Conservation (phyloP, 768 basidiomycete genomes). For the Pleurotus djamor region DNA sequence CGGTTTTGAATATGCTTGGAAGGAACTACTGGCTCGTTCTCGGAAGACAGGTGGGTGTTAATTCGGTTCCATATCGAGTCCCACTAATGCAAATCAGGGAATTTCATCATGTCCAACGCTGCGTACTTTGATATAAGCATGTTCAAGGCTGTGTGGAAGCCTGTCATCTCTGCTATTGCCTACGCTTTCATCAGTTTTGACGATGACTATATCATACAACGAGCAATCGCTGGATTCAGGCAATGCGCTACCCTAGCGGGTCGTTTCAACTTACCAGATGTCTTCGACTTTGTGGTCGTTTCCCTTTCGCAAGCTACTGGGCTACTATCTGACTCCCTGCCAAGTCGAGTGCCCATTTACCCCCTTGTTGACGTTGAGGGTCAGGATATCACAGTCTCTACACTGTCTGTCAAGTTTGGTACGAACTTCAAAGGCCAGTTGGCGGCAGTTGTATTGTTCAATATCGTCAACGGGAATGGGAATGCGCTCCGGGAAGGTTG, state of each 20-base stretch:
- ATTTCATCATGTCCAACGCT: slow-evolving; percentile 77
- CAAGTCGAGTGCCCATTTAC: slow-evolving; percentile 75
- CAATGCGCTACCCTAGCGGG: slow-evolving; percentile 94
- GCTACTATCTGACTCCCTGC: slow-evolving; percentile 72
- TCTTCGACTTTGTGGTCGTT: slow-evolving; percentile 94
- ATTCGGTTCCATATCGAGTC: not conserved
- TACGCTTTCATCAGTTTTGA: slow-evolving; percentile 96
- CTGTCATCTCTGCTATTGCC: slow-evolving; percentile 90
- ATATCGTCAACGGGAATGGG: slow-evolving; percentile 95
- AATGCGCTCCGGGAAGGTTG: slow-evolving; percentile 94
- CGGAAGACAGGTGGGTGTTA: slow-evolving; percentile 67
- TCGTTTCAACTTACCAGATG: slow-evolving; percentile 86
- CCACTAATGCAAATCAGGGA: slow-evolving; percentile 34
- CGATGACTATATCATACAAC: slow-evolving; percentile 95
- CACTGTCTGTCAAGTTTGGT: slow-evolving; percentile 90
- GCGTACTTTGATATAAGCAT: slow-evolving; percentile 84
- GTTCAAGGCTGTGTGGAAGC: slow-evolving; percentile 93
- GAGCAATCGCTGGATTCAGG: slow-evolving; percentile 92
- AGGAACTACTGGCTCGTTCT: slow-evolving; percentile 84
- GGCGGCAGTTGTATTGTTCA: slow-evolving; percentile 95
- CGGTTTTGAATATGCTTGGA: slow-evolving; percentile 99
- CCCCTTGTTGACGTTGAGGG: slow-evolving; percentile 90
- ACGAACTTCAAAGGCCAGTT: slow-evolving; percentile 94
- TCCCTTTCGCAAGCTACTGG: slow-evolving; percentile 92
- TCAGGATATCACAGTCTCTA: slow-evolving; percentile 87